These are phyloP conservation scores for Penicillium sumatraense DNA, from an alignment of 2,329 filamentous ascomycete genomes.

Conservation along the genomic window DNA sequence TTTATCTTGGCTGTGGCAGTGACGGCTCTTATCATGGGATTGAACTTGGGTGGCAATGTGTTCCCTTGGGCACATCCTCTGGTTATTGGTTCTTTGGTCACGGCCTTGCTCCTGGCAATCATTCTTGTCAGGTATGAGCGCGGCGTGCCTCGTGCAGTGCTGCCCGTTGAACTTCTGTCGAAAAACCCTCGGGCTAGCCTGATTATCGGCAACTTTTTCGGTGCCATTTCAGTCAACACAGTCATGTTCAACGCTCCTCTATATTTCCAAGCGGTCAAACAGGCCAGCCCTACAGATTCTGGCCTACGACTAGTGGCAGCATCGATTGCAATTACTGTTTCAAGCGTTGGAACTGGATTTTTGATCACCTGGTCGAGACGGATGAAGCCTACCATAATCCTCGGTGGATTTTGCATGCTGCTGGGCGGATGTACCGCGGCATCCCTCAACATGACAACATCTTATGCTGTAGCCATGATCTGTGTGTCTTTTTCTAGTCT, in stretches of 20 bases:
- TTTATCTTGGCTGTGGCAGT: slow-evolving; percentile 52
- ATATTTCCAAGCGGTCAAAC: slow-evolving; percentile 76
- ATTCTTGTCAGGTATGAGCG: slow-evolving; percentile 49
- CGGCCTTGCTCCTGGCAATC: slow-evolving; percentile 44
- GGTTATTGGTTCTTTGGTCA: slow-evolving; percentile 52
- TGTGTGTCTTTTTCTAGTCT: slow-evolving; percentile 62
- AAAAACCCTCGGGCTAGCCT: slow-evolving; percentile 53
- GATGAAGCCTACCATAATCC: slow-evolving; percentile 63
- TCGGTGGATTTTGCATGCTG: slow-evolving; percentile 56
- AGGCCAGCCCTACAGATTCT: slow-evolving; percentile 70
- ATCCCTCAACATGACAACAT: slow-evolving; percentile 56
- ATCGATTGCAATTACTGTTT: slow-evolving; percentile 59
- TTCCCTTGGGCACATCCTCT: slow-evolving; percentile 56
- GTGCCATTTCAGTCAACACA: slow-evolving; percentile 54
- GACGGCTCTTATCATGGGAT: slow-evolving; percentile 54
- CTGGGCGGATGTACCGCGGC: slow-evolving; percentile 58
- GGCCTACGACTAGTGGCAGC: slow-evolving; percentile 73
- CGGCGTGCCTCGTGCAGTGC: slow-evolving; percentile 52
- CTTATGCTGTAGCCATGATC: slow-evolving; percentile 59
- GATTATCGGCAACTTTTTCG: slow-evolving; percentile 59
- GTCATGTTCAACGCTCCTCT: slow-evolving; percentile 74
- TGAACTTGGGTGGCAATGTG: slow-evolving; percentile 59
- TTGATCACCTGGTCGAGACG: slow-evolving; percentile 64
- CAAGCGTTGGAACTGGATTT: slow-evolving; percentile 65
- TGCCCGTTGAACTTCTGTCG: slow-evolving; percentile 55